These are phyloP conservation scores for Calonectria pteridis DNA, from an alignment of 2,329 filamentous ascomycete species.

Conservation along the genomic window DNA sequence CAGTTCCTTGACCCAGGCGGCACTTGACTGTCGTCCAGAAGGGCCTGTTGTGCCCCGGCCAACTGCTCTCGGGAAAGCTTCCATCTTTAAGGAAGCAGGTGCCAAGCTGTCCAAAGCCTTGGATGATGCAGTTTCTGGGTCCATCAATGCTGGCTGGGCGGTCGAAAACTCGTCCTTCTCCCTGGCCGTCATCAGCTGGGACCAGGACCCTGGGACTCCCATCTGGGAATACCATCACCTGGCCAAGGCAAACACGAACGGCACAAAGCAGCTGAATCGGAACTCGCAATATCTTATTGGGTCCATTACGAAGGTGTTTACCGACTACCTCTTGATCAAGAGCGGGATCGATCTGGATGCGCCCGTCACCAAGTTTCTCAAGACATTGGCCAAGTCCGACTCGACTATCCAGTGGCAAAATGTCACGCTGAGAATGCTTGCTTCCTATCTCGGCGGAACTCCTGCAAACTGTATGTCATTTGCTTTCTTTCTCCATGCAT, in stretches of 20 bases:
- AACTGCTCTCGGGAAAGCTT: slow-evolving; percentile 36
- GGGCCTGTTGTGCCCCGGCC: slow-evolving; percentile 50
- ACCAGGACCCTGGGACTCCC: slow-evolving; percentile 44
- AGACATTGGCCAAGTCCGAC: slow-evolving; percentile 40
- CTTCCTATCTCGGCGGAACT: slow-evolving; percentile 52
- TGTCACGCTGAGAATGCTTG: slow-evolving; percentile 53
- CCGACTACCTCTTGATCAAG: slow-evolving; percentile 52
- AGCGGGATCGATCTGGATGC: slow-evolving; percentile 50
- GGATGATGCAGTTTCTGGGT: slow-evolving; percentile 46
- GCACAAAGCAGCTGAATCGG: slow-evolving; percentile 47
- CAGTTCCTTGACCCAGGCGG: neutral
- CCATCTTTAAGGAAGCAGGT: slow-evolving; percentile 45
- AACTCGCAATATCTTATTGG: slow-evolving; percentile 58
- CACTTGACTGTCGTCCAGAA: slow-evolving; percentile 46
- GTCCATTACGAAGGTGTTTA: slow-evolving; percentile 55
- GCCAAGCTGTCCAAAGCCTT: slow-evolving; percentile 45
- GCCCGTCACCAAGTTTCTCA: slow-evolving; percentile 51
- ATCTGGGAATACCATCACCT: slow-evolving; percentile 59
- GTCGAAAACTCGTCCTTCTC: slow-evolving; percentile 55
- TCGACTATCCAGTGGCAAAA: slow-evolving; percentile 51
- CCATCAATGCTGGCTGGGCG: slow-evolving; percentile 51
- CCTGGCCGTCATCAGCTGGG: slow-evolving; percentile 49
- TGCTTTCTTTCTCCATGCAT: fast-evolving
- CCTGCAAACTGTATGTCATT: slow-evolving; percentile 50
- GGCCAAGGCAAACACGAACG: slow-evolving; percentile 48